Conservation (phyloP, 192 early-diverging fungal species). For the Funneliformis mosseae region DNA sequence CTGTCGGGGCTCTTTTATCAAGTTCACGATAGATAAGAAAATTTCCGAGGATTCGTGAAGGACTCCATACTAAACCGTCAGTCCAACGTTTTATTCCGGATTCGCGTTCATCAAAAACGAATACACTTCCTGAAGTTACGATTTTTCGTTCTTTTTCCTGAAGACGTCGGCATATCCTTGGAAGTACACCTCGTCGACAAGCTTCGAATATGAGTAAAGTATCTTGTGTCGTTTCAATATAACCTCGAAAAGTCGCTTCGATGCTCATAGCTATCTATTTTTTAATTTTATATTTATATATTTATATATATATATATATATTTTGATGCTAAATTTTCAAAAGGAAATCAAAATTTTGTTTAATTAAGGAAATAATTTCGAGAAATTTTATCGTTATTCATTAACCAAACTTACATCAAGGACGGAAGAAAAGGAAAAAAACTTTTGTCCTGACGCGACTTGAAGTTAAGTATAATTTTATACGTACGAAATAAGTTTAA, state of each 20-base stretch:
- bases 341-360: not conserved
- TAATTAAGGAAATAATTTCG: not conserved
- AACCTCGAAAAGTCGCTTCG: constrained; percentile 65
- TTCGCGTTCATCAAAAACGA: constrained; percentile 85
- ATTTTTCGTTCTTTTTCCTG: constrained; percentile 72
- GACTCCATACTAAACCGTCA: constrained; percentile 80
- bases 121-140: constrained; percentile 76
- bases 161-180: constrained; percentile 69
- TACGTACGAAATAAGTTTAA: not conserved
- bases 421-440: not conserved
- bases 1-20: constrained; percentile 48
- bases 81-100: constrained; percentile 89
- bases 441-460: constrained; percentile 6
- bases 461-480: not conserved
- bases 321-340: not conserved
- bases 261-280: constrained; percentile 40
- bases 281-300: no score
- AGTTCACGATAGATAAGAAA: constrained; percentile 82
- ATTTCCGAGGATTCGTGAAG: constrained; percentile 79
- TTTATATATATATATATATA: no score
- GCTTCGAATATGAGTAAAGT: constrained; percentile 80
- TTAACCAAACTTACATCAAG: not conserved
- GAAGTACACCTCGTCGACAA: constrained; percentile 65
- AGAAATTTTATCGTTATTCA: not conserved
- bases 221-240: constrained; percentile 75